Conservation (phyloP, 2,329 filamentous ascomycete species). For the Cadophora malorum region DNA sequence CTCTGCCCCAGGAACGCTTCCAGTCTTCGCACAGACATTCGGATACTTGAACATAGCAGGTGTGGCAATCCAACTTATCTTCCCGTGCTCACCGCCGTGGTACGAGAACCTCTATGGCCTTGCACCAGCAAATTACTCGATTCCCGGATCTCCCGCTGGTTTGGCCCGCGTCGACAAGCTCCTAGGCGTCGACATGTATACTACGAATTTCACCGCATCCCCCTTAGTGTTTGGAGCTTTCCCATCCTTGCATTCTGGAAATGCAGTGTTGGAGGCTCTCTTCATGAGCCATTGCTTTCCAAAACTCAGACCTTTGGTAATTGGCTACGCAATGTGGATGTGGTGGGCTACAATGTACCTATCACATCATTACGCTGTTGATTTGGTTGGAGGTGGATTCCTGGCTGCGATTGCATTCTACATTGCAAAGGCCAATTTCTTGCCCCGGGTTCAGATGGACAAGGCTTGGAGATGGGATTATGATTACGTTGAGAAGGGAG, state of each 20-base stretch:
- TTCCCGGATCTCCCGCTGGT: slow-evolving; percentile 87
- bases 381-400: slow-evolving; percentile 85
- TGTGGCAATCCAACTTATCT: slow-evolving; percentile 85
- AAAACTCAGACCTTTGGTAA: slow-evolving; percentile 77
- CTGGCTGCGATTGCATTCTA: slow-evolving; percentile 82
- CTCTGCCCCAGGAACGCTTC: slow-evolving; percentile 82
- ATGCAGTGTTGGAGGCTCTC: slow-evolving; percentile 85
- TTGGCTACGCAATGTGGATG: slow-evolving; percentile 87
- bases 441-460: slow-evolving; percentile 82
- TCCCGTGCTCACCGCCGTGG: slow-evolving; percentile 96
- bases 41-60: slow-evolving; percentile 92
- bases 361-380: slow-evolving; percentile 95
- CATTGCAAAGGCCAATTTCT: slow-evolving; percentile 77
- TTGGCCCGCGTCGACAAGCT: slow-evolving; percentile 87
- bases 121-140: slow-evolving; percentile 89
- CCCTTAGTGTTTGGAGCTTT: slow-evolving; percentile 95
- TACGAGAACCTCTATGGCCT: slow-evolving; percentile 94
- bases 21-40: slow-evolving; percentile 84
- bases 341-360: slow-evolving; percentile 99
- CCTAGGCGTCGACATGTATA: slow-evolving; percentile 92
- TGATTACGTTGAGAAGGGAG: slow-evolving; percentile 87
- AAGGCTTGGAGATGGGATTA: slow-evolving; percentile 95
- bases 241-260: slow-evolving; percentile 89
- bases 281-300: slow-evolving; percentile 96
- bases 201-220: slow-evolving; percentile 86